Conservation (phyloP, 139 green algal genomes). For the Tetradesmus lagerheimii region DNA sequence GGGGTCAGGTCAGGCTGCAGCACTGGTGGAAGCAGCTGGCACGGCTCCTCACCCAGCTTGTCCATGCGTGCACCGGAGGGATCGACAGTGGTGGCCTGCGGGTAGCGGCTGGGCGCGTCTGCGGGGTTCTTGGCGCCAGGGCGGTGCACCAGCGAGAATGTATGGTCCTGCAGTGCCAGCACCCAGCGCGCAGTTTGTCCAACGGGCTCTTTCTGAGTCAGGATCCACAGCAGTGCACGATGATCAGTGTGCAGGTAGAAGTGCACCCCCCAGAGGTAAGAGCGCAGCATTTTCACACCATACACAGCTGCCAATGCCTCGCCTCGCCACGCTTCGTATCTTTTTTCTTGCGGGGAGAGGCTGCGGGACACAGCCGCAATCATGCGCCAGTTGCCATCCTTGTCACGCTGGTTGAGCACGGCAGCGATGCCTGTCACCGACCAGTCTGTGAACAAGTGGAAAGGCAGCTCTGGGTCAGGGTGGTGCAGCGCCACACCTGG, state of each 20-base stretch:
- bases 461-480: not conserved
- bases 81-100: conserved; percentile 1
- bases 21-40: not conserved
- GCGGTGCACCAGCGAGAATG: conserved; percentile 24
- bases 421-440: conserved; percentile 35
- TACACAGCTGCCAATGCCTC: conserved; percentile 25
- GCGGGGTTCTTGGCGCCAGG: conserved; percentile 4
- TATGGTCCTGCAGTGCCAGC: conserved; percentile 10
- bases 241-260: conserved; percentile 33
- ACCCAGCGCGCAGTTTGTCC: conserved; percentile 24
- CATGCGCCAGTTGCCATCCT: conserved; percentile 46
- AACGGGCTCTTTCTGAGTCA: not conserved
- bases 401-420: conserved; percentile 49
- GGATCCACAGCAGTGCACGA: conserved; percentile 6
- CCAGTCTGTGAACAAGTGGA: conserved; percentile 48
- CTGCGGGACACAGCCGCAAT: not conserved
- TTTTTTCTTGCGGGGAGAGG: not conserved
- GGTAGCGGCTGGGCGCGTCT: conserved; percentile 17
- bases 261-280: not conserved
- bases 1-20: not conserved
- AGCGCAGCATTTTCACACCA: not conserved
- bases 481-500: not conserved
- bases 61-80: conserved; percentile 14
- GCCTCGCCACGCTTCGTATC: not conserved
- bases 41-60: not conserved